Evolutionary conservation across 345 rosid species (phyloP), one percentile per base, ranked within the genome.

Genomic region (Citrus medica): DNA sequence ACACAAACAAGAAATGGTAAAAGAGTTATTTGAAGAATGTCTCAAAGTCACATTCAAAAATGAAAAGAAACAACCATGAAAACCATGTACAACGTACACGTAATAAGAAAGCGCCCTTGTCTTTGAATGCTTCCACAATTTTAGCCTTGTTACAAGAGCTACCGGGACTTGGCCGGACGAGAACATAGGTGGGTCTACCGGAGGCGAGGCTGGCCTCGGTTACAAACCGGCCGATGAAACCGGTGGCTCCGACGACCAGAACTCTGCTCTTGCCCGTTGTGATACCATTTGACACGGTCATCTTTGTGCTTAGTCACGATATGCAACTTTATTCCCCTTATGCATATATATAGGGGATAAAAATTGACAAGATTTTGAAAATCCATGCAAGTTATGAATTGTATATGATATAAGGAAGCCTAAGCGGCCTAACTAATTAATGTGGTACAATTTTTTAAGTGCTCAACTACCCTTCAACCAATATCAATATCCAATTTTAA

Each of bases 141-240:
- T 78, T 83, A 65, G 81, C 81, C 79, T 78, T 66, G 35, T 10
- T 88, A 0, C 78, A 42, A 53, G 81, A 79, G 82, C 69, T 17
- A 28, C 69, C 38, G 7, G 67, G 65, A 55, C 67, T 67, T 6
- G 91, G 76, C 63, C 90, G 83, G 70, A 85, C 79, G 28, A 92
- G 87, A 72, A 90, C 28, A 63, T 85, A 89, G 3, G 93, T 90
- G n/a, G 87, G 83, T 22, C 86, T 86, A 25, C 92, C 92, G 53
- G 88, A 64, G 24, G 76, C 80, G 9, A 90, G 74, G 86, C 93
- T 87, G n/a, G 92, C 93, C 25, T 84, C 84, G 0, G 90, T 85
- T 55, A 92, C 63, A 56, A 84, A 90, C 40, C 74, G 89, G 53
- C 96, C 96, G 27, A 92, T 90, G 67, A 90, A 86, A 9, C 96